Base-by-base conservation (phyloP, 1,139 yeast genomes). In the Zygosaccharomyces pseudobailii region DNA sequence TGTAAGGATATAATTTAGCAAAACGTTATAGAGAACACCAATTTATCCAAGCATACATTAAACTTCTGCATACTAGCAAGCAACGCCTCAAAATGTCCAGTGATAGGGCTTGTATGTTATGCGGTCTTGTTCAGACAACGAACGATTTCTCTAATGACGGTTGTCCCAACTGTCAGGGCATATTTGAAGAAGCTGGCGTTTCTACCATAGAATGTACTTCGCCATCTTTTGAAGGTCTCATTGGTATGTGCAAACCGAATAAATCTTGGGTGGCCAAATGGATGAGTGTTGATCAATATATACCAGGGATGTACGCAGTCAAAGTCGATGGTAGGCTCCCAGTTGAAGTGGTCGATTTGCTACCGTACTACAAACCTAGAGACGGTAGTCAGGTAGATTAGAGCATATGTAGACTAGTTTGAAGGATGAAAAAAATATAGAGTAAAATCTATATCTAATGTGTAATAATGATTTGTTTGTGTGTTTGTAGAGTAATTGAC, bases 261-360 rank as follows among this genome's bases (percentile, higher is more conserved):
- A 80, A 78, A 36, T 88, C 97, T 2, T 92, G 99, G 99, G 97
- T 89, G 28, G 97, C 97, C 21, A 80, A 88, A 62, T 92, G 99
- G 99, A 74, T 92, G 50, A 81, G 97, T 68, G 85, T 92, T 24
- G 96, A 88, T 60, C 84, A 88, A 24, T 89, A 89, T 64, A 84
- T 82, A 27, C 86, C 95, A 1, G 99, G 98, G 0, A 68, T 92
- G 58, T 87, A 92, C 62, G 98, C 98, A 1, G 95, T 90, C 40
- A 87, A 92, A 62, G 92, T 92, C 6, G 86, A 83, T 58, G 99
- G 99, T 31, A 82, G 87, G 59, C 71, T 92, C 47, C 97, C 97
- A 2, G 89, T 87, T 5, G 96, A 89, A 55, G 80, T 88, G 32
- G 79, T 87, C 13, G 80, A 79, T 41, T 85, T 84, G 46, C 72